Conservation (phyloP, 192 early-diverging fungal species). For the Coemansia sp. region DNA sequence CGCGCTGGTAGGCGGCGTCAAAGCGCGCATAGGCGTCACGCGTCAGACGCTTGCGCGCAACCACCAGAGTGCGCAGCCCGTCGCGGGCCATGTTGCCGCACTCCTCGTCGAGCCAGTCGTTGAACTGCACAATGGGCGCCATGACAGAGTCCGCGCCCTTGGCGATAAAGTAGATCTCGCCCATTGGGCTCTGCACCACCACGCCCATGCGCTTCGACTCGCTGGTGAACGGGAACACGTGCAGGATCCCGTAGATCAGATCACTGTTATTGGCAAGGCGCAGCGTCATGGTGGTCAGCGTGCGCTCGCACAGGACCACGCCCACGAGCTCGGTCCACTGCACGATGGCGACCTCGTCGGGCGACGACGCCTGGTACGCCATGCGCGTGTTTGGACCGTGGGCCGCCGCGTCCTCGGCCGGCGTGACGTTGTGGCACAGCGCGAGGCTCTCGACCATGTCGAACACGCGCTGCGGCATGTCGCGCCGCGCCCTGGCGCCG, state of each 20-base stretch:
- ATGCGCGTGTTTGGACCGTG: constrained; percentile 28
- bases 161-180: constrained; percentile 83
- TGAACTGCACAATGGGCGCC: constrained; percentile 81
- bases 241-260: constrained; percentile 73
- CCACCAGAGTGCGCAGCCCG: constrained; percentile 87
- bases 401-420: constrained; percentile 23
- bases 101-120: constrained; percentile 97
- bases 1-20: constrained; percentile 60
- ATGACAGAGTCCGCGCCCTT: constrained; percentile 95
- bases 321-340: constrained; percentile 88
- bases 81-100: constrained; percentile 96
- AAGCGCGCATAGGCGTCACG: constrained; percentile 68
- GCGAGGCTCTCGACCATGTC: constrained; percentile 88
- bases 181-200: constrained; percentile 66
- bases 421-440: constrained; percentile 85
- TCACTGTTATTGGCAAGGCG: constrained; percentile 48
- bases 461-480: constrained; percentile 76
- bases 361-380: constrained; percentile 90
- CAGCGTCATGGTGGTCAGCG: constrained; percentile 64
- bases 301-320: constrained; percentile 72
- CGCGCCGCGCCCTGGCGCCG: constrained; percentile 63
- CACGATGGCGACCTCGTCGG: constrained; percentile 95
- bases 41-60: constrained; percentile 78
- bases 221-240: constrained; percentile 98
- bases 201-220: constrained; percentile 98